A percentile compares a stretch with the other conserved stretches of the same genome.
phyloP scores from a whole-genome alignment of 1,139 yeast species.

The Geotrichum australiense region DNA sequence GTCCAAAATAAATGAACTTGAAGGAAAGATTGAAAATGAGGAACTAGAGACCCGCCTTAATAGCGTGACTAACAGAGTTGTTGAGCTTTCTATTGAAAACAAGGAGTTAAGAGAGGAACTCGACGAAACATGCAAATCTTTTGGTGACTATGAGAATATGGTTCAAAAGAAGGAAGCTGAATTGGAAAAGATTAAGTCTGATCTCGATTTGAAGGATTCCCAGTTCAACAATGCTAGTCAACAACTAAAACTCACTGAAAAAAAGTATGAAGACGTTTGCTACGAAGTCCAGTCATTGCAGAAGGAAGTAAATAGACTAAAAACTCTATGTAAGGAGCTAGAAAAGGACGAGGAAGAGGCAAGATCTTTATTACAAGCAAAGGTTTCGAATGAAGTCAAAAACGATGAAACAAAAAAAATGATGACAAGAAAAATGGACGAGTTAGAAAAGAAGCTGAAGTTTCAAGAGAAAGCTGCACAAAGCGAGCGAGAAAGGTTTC shows the following conservation, averaged over 20 bases:
- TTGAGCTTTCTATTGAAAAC: conserved; percentile 46
- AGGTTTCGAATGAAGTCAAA: conserved; percentile 22
- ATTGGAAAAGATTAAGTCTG: conserved; percentile 27
- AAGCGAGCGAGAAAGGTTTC: conserved; percentile 22
- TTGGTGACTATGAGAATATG: conserved; percentile 35
- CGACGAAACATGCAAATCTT: conserved; percentile 35
- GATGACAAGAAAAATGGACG: conserved; percentile 24
- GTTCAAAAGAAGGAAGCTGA: conserved; percentile 38
- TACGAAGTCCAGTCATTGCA: conserved; percentile 21
- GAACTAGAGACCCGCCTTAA: conserved; percentile 29
- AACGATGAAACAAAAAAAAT: conserved; percentile 24
- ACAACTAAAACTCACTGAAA: conserved; percentile 20
- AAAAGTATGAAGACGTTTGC: conserved; percentile 21
- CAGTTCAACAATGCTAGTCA: conserved; percentile 8
- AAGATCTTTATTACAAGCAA: conserved; percentile 27
- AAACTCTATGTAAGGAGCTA: conserved; percentile 26
- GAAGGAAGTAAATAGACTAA: conserved; percentile 27
- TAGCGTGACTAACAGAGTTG: conserved; percentile 37
- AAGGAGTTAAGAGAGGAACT: conserved; percentile 34
- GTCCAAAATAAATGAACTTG: conserved; percentile 35
- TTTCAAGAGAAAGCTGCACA: conserved; percentile 26
- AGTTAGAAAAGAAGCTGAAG: conserved; percentile 23
- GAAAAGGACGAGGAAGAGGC: conserved; percentile 29
- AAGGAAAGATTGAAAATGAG: conserved; percentile 33
- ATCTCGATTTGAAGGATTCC: conserved; percentile 27